These are phyloP conservation scores for Ustilago trichophora DNA, from an alignment of 1,284 basidiomycete species.

Conservation along the genomic window DNA sequence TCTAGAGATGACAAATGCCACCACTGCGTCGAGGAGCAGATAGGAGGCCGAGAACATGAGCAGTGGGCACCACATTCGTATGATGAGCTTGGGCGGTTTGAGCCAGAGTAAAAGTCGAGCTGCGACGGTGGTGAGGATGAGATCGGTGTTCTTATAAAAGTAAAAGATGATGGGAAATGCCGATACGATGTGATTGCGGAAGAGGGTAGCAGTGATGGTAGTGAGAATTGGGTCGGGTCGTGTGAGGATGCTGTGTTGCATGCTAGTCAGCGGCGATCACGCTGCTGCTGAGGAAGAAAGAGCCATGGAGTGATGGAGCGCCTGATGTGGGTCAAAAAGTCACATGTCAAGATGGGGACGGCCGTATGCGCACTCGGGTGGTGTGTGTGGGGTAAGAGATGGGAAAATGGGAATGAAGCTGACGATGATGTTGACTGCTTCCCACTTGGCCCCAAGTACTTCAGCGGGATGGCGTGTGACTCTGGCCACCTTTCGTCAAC, in stretches of 20 bases:
- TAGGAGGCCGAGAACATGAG: slow-evolving; percentile 35
- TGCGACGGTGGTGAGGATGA: not conserved
- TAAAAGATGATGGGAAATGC: not conserved
- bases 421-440: too few species aligned
- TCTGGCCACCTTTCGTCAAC: too few species aligned
- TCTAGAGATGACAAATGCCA: slow-evolving; percentile 30
- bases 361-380: too few species aligned
- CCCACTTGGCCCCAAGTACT: too few species aligned
- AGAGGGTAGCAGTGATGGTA: not conserved
- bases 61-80: slow-evolving; percentile 35
- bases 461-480: too few species aligned
- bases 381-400: too few species aligned
- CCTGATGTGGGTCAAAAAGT: too few species aligned
- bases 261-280: slow-evolving; percentile 4
- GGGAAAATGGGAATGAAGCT: too few species aligned
- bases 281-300: not conserved
- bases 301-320: not conserved
- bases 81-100: not conserved
- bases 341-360: too few species aligned
- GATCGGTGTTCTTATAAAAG: not conserved
- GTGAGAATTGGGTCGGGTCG: not conserved
- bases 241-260: not conserved
- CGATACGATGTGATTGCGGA: not conserved
- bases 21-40: slow-evolving; percentile 36
- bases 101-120: not conserved